Evolutionary conservation across 163 green algal genomes (phyloP), one percentile per base, ranked within the genome.

Genomic region (Smithsoniella earleae): DNA sequence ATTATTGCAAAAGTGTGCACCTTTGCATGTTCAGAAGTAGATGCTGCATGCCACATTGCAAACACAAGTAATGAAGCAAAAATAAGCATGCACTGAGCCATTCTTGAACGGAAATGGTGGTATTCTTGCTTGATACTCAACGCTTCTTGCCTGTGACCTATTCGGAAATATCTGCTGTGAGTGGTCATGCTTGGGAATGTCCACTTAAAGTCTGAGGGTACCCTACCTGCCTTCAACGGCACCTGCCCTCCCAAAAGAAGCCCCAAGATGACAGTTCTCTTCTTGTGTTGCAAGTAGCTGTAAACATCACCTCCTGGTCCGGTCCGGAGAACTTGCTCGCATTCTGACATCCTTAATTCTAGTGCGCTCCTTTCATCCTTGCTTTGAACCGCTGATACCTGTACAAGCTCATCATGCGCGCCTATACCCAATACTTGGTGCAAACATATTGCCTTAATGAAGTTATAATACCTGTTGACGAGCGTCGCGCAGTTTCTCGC

Each of bases 61-160:
- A 34, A 30, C 27, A 69, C 13, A 6, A 69, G 58, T n/a, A 69
- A 16, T 16, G 58, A 36, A 1, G n/a, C 27, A 5, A 38, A 34
- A 30, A 69, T 4, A 1, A 69, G 58, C 58, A 69, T 69, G 58
- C 18, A 4, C 58, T 69, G 73, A n/a, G 40, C 74, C 34, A 46
- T 30, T 0, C 36, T 66, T 27, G 76, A 38, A 18, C 79, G 55
- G 66, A 81, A 83, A 2, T 74, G 5, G 31, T 79, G 74, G 79
- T 83, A 83, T 66, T 83, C 79, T 34, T 81, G 52, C 69, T 83
- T 83, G 16, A 83, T 33, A 37, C 64, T 54, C 13, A 83, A 38
- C 5, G 46, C 45, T 0, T 77, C 27, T 36, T 83, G 31, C 27
- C 58, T 30, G 16, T n/a, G 25, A 18, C 31, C 58, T 69, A 49